Conservation (phyloP, 305 asterid genomes). For the Fraxinus ornus region DNA sequence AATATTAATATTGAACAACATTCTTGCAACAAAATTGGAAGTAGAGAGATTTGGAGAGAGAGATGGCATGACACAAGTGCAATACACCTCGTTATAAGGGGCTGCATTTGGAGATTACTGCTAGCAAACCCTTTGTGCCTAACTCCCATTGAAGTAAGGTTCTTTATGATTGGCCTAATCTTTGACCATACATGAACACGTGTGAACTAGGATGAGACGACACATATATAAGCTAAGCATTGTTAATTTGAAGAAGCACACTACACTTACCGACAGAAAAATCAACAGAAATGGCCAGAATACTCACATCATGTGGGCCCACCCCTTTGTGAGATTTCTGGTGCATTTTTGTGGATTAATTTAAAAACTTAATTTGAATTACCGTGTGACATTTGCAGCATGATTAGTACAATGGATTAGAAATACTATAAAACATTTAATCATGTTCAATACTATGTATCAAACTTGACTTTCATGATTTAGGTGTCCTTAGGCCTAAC, state of each 20-base stretch:
- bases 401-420: background rate
- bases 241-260: constrained; percentile 4
- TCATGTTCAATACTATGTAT: constrained; percentile 1
- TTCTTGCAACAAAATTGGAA: background rate
- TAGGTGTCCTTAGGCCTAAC: constrained; percentile 81
- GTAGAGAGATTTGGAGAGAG: background rate
- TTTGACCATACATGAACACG: constrained; percentile 59
- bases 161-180: constrained; percentile 28
- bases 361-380: background rate
- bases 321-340: too few relatives aligned
- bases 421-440: constrained; percentile 18
- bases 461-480: constrained; percentile 24
- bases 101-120: constrained; percentile 22
- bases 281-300: too few relatives aligned
- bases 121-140: constrained; percentile 42
- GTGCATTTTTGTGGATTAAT: too few relatives aligned
- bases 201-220: constrained; percentile 32
- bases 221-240: constrained; percentile 19
- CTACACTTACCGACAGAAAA: too few relatives aligned
- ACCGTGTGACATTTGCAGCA: too few relatives aligned
- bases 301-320: too few relatives aligned
- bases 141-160: constrained; percentile 50
- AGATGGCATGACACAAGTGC: background rate
- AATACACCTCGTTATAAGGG: background rate
- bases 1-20: constrained; percentile 45